Evolutionary conservation across 257 asterid genomes (phyloP).

Genomic region (Penstemon davidsonii): DNA sequence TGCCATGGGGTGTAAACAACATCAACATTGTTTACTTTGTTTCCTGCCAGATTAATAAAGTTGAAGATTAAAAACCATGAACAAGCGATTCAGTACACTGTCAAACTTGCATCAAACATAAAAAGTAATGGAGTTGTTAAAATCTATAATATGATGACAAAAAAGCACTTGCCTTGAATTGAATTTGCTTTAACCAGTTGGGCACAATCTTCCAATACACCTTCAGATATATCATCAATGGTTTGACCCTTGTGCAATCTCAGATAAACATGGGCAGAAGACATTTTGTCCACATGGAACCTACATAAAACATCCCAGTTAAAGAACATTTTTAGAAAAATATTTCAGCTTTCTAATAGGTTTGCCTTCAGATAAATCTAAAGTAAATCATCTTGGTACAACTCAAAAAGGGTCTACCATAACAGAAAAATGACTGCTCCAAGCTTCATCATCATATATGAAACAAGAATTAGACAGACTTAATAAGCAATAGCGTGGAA

Average conservation of each 20-base stretch:
- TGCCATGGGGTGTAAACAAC: conserved; percentile 99
- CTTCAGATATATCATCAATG: conserved; percentile 84
- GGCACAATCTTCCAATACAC: conserved; percentile 89
- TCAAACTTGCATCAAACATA: conserved; percentile 22
- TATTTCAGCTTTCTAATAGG: no score
- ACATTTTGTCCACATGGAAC: conserved; percentile 99
- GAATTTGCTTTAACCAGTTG: conserved; percentile 99
- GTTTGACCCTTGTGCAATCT: conserved; percentile 86
- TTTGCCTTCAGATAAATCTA: no score
- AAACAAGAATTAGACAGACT: no score
- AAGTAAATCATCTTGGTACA: conserved; percentile 16
- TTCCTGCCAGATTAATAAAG: conserved; percentile 54
- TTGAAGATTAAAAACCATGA: background rate
- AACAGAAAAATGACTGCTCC: no score
- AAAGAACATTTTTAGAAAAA: background rate
- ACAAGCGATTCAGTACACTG: conserved; percentile 8
- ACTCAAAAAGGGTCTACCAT: background rate
- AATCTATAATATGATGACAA: background rate
- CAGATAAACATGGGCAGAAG: conserved; percentile 96
- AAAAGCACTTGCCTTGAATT: conserved; percentile 67
- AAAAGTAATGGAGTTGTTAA: background rate
- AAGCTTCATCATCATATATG: no score
- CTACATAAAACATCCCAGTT: conserved; percentile 46
- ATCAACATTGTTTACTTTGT: conserved; percentile 85
- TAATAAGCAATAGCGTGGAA: no score